These are phyloP conservation scores for Biscutella laevigata DNA, from an alignment of 441 rosid species.

Conservation along the genomic window DNA sequence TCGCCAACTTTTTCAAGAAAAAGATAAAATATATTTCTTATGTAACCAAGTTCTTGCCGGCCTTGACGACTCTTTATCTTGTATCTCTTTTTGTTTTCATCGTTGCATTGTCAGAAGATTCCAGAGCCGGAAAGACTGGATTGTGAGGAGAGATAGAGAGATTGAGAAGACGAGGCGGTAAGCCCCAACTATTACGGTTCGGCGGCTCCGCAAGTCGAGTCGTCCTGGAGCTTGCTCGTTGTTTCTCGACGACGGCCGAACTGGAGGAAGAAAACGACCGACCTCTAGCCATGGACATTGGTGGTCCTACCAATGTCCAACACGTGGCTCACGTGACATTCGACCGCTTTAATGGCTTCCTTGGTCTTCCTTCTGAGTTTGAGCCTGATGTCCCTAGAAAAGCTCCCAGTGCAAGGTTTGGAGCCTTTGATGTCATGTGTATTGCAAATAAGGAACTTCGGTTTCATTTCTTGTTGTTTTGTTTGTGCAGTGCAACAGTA, in stretches of 20 bases:
- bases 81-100: too few relatives aligned
- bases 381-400: conserved; percentile 74
- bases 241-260: conserved; percentile 20
- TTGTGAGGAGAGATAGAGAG: conserved; percentile 17
- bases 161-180: conserved; percentile 9
- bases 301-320: conserved; percentile 64
- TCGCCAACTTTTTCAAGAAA: conserved; percentile 1
- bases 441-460: too few relatives aligned
- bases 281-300: conserved; percentile 69
- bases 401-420: conserved; percentile 93
- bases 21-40: background rate
- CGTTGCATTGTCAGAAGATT: too few relatives aligned
- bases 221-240: conserved; percentile 29
- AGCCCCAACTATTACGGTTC: conserved; percentile 15
- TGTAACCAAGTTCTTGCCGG: conserved; percentile 13
- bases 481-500: conserved; percentile 40
- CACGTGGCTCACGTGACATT: conserved; percentile 86
- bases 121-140: too few relatives aligned
- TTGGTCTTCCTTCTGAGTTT: conserved; percentile 80
- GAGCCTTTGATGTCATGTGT: too few relatives aligned
- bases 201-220: too few relatives aligned
- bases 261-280: conserved; percentile 34
- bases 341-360: conserved; percentile 75
- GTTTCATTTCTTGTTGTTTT: background rate
- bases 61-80: too few relatives aligned